Base-by-base conservation (phyloP, 805 yeast genomes). In the Myxozyma kluyveri region DNA sequence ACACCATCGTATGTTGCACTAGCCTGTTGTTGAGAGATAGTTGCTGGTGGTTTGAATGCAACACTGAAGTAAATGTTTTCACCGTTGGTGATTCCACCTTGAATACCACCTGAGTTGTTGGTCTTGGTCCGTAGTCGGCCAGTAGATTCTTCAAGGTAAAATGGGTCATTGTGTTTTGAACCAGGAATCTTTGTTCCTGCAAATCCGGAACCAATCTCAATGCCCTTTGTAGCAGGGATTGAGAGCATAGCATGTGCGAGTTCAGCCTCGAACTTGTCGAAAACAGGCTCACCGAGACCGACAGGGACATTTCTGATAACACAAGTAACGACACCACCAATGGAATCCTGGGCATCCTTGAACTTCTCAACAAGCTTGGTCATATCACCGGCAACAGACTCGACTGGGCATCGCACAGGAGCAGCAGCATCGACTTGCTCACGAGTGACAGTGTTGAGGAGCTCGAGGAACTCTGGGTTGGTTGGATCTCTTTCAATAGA, bases 201-300 rank as follows among this genome's bases (percentile, higher is more conserved):
- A 66, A 93, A 93, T 12, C 99, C 99, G 27, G 96, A 88, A 48
- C 99, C 99, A 64, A 93, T 83, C 75, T 93, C 99, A 64, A 93
- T 93, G 32, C 98, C 99, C 73, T 93, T 93, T 42, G 98, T 88
- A 41, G 99, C 98, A 19, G 99, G 99, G 57, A 93, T 81, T 1
- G 97, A 90, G 59, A 93, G 74, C 99, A 93, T 93, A 46, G 98
- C 98, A 68, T 93, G 99, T 12, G 98, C 99, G 59, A 93, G 77
- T 64, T 80, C 72, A 29, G 99, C 99, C 76, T 93, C 99, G 57
- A 93, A 75, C 73, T 93, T 93, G 72, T 93, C 99, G 68, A 93
- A 93, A 57, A 89, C 88, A 26, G 99, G 99, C 74, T 93, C 99
- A 59, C 99, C 99, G 39, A 93, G 77, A n/a, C 98, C 98, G 47